A percentile compares a stretch with the other conserved stretches of the same genome.
Conservation (phyloP, 495 filamentous ascomycete genomes). For the Haplographium delicatum region DNA sequence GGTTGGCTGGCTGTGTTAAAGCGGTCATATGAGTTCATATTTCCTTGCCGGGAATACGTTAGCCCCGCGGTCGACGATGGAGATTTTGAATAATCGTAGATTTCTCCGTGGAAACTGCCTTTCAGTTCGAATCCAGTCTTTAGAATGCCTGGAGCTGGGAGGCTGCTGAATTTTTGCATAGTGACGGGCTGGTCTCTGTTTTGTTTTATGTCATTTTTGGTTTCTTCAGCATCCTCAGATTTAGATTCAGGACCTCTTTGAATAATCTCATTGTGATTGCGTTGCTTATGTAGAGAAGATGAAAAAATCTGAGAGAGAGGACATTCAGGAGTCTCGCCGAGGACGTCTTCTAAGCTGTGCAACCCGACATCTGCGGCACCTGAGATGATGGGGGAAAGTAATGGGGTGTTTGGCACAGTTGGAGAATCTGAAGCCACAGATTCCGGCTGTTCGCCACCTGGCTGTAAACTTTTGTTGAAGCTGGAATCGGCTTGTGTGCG, state of each 20-base stretch:
- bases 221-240: not conserved
- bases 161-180: not conserved
- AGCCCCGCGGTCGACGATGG: not conserved
- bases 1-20: not conserved
- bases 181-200: not conserved
- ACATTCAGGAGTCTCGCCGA: not conserved
- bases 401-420: not conserved
- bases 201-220: constrained; percentile 3
- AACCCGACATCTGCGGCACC: not conserved
- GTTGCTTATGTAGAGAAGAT: no score
- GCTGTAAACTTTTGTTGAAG: not conserved
- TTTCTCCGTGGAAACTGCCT: not conserved
- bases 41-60: not conserved
- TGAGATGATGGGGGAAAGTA: not conserved
- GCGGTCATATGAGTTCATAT: not conserved
- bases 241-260: not conserved
- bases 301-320: not conserved
- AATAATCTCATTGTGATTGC: not conserved
- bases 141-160: constrained; percentile 3
- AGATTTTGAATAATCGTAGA: constrained; percentile 1
- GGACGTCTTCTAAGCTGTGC: not conserved
- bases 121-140: not conserved
- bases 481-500: no score
- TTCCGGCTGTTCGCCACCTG: no score
- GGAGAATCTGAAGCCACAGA: not conserved